These are phyloP conservation scores for Backusella sp. DNA, from an alignment of 192 early-diverging fungal genomes.

Conservation along the genomic window DNA sequence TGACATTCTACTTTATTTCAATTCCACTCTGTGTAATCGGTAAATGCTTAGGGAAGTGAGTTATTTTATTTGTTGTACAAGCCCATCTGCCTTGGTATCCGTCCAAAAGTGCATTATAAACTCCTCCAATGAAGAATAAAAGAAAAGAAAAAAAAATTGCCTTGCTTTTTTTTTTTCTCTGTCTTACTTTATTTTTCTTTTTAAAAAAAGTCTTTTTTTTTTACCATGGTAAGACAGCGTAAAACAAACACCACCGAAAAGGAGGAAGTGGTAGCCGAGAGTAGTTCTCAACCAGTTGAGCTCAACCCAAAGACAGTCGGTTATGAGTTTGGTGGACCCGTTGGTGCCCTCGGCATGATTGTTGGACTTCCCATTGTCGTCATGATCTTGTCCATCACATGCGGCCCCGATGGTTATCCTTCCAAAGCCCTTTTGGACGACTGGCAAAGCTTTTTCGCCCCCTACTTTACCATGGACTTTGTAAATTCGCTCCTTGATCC, in stretches of 20 bases:
- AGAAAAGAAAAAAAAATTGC: neutral
- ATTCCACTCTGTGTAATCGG: neutral
- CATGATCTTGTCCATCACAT: slow-evolving; percentile 42
- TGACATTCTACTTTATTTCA: neutral
- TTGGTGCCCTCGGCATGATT: slow-evolving; percentile 58
- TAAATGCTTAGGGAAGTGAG: neutral
- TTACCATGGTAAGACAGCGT: neutral
- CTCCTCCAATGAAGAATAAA: neutral
- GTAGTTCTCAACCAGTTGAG: slow-evolving; percentile 1
- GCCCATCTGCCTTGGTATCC: neutral
- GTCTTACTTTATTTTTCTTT: neutral
- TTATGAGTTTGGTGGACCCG: slow-evolving; percentile 79
- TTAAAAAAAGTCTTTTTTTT: too few relatives aligned
- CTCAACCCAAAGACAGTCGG: slow-evolving; percentile 65
- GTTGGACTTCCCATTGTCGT: slow-evolving; percentile 38
- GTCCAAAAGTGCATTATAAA: neutral
- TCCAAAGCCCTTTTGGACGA: slow-evolving; percentile 22
- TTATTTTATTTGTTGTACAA: neutral
- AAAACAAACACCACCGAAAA: neutral
- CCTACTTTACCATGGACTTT: neutral
- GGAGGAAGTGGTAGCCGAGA: neutral
- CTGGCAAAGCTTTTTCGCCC: neutral
- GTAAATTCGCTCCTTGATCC: slow-evolving; percentile 26
- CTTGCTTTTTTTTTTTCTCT: neutral
- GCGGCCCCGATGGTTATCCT: slow-evolving; percentile 53